Conservation (phyloP, 2,329 filamentous ascomycete genomes). For the Diaporthe vaccinii region DNA sequence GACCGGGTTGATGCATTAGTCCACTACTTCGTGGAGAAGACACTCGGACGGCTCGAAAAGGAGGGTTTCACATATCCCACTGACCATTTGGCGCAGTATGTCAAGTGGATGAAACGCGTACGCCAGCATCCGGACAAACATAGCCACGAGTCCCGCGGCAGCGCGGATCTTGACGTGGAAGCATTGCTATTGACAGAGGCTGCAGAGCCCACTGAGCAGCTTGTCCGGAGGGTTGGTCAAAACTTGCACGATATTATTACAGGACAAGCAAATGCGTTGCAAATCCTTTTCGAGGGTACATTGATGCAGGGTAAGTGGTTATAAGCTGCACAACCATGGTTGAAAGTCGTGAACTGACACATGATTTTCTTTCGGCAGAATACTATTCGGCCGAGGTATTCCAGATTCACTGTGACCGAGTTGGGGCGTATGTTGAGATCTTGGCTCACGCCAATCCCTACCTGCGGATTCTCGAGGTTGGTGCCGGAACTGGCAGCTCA, state of each 20-base stretch:
- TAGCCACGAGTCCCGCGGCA: neutral
- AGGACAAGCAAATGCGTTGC: neutral
- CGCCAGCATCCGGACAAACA: neutral
- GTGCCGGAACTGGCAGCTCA: conserved; percentile 43
- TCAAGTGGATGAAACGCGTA: conserved; percentile 1
- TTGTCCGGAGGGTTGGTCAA: conserved; percentile 5
- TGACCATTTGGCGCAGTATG: neutral
- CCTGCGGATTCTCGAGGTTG: conserved; percentile 20
- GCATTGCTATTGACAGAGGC: neutral
- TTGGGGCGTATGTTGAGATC: conserved; percentile 11
- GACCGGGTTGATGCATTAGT: conserved; percentile 12
- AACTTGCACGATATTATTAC: neutral
- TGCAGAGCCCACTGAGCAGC: neutral
- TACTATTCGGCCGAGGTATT: conserved; percentile 29
- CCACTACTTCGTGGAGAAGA: neutral
- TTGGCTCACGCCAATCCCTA: neutral
- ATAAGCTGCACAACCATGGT: neutral
- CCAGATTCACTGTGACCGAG: conserved; percentile 9
- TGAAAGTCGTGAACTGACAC: neutral
- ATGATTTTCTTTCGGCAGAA: neutral
- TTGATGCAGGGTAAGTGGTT: conserved; percentile 8
- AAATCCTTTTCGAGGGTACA: conserved; percentile 7
- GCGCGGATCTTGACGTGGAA: neutral
- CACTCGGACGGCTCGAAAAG: neutral
- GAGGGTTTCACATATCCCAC: neutral